Evolutionary conservation across 805 yeast species (phyloP).

Genomic region (Metschnikowia shivogae): DNA sequence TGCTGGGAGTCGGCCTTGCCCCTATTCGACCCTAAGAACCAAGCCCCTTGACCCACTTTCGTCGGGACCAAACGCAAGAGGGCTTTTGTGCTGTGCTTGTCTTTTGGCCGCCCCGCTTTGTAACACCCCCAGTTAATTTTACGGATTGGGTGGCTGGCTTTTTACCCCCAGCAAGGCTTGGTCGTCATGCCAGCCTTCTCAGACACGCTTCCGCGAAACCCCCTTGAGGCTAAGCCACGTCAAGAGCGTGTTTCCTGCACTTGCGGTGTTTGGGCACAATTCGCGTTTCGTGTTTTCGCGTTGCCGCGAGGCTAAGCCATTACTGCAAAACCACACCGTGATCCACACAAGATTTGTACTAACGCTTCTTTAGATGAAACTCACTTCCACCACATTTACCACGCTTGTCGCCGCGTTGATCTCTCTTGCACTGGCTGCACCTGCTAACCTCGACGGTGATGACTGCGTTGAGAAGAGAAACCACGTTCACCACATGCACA

Average conservation of each 20-base stretch:
- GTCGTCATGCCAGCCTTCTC: background rate
- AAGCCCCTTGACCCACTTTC: too few relatives aligned
- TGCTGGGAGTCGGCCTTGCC: too few relatives aligned
- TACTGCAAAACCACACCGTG: background rate
- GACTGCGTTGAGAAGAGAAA: slow-evolving; percentile 16
- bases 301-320: background rate
- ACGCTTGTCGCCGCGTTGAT: slow-evolving; percentile 12
- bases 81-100: too few relatives aligned
- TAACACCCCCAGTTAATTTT: too few relatives aligned
- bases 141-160: background rate
- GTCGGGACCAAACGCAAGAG: too few relatives aligned
- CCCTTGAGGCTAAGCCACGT: background rate
- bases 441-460: slow-evolving; percentile 14
- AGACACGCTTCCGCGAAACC: background rate
- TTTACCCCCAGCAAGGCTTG: background rate
- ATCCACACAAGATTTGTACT: slow-evolving; percentile 1
- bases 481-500: slow-evolving; percentile 61
- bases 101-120: too few relatives aligned
- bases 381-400: slow-evolving; percentile 10
- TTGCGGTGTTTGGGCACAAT: background rate
- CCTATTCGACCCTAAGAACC: too few relatives aligned
- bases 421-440: slow-evolving; percentile 14
- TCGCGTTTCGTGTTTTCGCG: slow-evolving; percentile 4
- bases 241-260: background rate
- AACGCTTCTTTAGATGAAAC: slow-evolving; percentile 12